These are phyloP conservation scores for Kodamaea sp. DNA, from an alignment of 1,139 yeast species.

Conservation along the genomic window DNA sequence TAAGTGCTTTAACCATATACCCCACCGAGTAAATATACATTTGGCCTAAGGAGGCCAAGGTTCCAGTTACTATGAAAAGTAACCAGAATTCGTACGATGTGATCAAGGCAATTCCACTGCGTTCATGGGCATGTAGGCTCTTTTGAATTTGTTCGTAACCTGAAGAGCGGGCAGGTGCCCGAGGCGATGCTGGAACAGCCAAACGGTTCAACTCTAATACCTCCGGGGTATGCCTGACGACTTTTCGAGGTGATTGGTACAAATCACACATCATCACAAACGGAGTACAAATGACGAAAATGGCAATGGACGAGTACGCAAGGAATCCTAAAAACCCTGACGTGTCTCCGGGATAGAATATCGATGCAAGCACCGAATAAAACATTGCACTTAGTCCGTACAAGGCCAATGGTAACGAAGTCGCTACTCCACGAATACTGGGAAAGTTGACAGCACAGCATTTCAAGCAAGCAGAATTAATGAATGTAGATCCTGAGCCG, in stretches of 20 bases:
- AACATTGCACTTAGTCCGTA: constrained; percentile 63
- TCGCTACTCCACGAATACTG: constrained; percentile 57
- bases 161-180: constrained; percentile 4
- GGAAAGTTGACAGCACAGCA: constrained; percentile 62
- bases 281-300: constrained; percentile 49
- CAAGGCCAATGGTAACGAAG: constrained; percentile 58
- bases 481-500: constrained; percentile 58
- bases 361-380: constrained; percentile 50
- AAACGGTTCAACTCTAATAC: constrained; percentile 15
- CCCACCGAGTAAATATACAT: constrained; percentile 66
- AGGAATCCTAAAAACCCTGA: constrained; percentile 50
- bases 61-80: constrained; percentile 45
- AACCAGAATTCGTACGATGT: constrained; percentile 49
- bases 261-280: constrained; percentile 46
- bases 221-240: constrained; percentile 2
- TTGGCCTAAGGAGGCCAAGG: constrained; percentile 59
- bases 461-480: constrained; percentile 54
- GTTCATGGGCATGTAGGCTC: constrained; percentile 1
- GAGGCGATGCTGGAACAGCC: neutral
- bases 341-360: constrained; percentile 53
- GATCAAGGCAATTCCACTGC: constrained; percentile 28
- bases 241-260: constrained; percentile 3
- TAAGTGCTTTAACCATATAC: constrained; percentile 56
- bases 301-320: constrained; percentile 39
- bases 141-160: constrained; percentile 7